These are phyloP conservation scores for Phlebiopsis flavidoalba DNA, from an alignment of 768 basidiomycete genomes.

Conservation along the genomic window DNA sequence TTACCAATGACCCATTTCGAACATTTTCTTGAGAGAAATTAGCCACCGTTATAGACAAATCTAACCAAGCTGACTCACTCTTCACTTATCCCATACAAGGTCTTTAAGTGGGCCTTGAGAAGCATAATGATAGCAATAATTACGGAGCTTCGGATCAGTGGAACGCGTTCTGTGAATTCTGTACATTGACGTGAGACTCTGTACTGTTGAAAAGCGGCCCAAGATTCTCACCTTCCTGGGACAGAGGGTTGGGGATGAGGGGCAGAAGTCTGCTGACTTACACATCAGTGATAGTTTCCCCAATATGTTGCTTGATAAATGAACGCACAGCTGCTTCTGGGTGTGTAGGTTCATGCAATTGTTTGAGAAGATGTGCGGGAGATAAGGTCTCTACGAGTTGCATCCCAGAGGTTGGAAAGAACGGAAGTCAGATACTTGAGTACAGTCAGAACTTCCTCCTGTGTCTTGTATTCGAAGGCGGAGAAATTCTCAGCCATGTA, in stretches of 20 bases:
- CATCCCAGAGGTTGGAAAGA: slow-evolving; percentile 75
- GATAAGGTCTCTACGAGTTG: slow-evolving; percentile 73
- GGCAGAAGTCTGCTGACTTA: not conserved
- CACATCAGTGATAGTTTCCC: not conserved
- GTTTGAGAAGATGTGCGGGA: slow-evolving; percentile 63
- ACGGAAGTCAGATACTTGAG: slow-evolving; percentile 73
- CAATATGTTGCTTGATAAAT: not conserved
- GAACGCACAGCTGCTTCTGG: not conserved
- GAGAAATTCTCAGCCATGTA: slow-evolving; percentile 96
- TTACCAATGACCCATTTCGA: slow-evolving; percentile 82
- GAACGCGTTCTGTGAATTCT: slow-evolving; percentile 17
- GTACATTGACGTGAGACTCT: not conserved
- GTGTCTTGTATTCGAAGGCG: slow-evolving; percentile 89
- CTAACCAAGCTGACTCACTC: slow-evolving; percentile 54
- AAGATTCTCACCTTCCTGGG: not conserved
- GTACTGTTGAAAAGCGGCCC: not conserved
- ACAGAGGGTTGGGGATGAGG: not conserved
- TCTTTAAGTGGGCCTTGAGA: slow-evolving; percentile 82
- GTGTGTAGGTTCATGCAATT: slow-evolving; percentile 39
- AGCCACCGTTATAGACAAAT: not conserved
- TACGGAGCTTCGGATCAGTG: slow-evolving; percentile 61
- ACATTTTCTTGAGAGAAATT: slow-evolving; percentile 64
- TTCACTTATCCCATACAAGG: slow-evolving; percentile 80
- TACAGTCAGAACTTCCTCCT: slow-evolving; percentile 87
- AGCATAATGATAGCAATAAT: slow-evolving; percentile 83